These are phyloP conservation scores for Calonectria ilicicola DNA, from an alignment of 2,329 filamentous ascomycete species.

Conservation along the genomic window DNA sequence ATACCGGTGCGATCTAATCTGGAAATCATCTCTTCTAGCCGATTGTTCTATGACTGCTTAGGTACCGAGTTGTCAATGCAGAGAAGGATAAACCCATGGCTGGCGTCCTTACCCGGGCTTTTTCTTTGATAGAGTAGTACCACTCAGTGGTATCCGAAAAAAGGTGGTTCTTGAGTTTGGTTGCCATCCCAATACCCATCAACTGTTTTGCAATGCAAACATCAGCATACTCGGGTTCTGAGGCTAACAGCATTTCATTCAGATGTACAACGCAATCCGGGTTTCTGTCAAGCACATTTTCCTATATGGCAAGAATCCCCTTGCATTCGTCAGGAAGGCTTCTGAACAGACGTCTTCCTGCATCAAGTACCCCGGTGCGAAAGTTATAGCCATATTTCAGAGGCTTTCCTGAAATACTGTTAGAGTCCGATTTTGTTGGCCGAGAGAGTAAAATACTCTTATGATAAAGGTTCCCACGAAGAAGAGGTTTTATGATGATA, in stretches of 20 bases:
- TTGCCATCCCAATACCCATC: neutral
- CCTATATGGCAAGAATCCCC: constrained; percentile 28
- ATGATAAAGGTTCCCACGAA: constrained; percentile 21
- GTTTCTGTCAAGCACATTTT: constrained; percentile 5
- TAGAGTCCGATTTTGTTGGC: neutral
- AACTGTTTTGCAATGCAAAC: constrained; percentile 2
- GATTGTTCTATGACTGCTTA: constrained; percentile 23
- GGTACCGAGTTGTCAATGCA: too few relatives aligned
- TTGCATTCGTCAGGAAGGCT: constrained; percentile 3
- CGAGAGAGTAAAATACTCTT: constrained; percentile 21
- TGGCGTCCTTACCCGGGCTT: neutral
- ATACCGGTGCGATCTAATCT: constrained; percentile 13
- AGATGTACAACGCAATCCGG: constrained; percentile 13
- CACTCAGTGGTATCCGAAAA: constrained; percentile 17
- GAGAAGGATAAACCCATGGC: too few relatives aligned
- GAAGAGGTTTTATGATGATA: neutral
- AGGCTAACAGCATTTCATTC: constrained; percentile 24
- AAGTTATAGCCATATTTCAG: constrained; percentile 33
- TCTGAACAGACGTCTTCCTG: neutral
- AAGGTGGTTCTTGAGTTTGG: constrained; percentile 13
- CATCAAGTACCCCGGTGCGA: neutral
- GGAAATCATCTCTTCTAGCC: neutral
- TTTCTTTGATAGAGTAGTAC: constrained; percentile 28
- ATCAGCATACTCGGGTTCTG: constrained; percentile 23
- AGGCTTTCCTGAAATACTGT: constrained; percentile 21